These are phyloP conservation scores for Rhizopogon roseolus DNA, from an alignment of 768 basidiomycete genomes.

Conservation along the genomic window DNA sequence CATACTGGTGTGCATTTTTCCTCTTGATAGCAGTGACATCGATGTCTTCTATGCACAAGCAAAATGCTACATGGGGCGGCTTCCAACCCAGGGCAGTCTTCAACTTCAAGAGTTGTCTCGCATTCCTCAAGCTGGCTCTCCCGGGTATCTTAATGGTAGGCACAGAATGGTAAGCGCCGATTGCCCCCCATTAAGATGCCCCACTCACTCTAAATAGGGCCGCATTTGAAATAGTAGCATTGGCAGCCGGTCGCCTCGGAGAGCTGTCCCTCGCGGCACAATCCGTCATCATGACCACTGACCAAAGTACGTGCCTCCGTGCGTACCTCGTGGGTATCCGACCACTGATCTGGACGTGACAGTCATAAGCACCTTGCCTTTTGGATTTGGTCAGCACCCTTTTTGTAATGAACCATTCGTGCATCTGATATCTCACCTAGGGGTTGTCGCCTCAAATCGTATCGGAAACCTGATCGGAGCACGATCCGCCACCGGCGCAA, in stretches of 20 bases:
- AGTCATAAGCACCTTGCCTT: conserved; percentile 73
- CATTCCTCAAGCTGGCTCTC: conserved; percentile 63
- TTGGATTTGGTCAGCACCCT: conserved; percentile 50
- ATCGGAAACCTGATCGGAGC: conserved; percentile 72
- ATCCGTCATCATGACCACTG: conserved; percentile 76
- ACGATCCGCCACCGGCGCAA: conserved; percentile 46
- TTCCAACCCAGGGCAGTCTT: conserved; percentile 41
- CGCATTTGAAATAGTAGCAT: conserved; percentile 77
- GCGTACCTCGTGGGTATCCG: neutral
- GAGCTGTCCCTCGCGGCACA: conserved; percentile 67
- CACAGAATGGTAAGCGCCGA: conserved; percentile 61
- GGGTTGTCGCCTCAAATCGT: conserved; percentile 67
- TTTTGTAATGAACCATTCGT: neutral
- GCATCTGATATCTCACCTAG: conserved; percentile 15
- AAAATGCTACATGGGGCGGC: conserved; percentile 64
- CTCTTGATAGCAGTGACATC: conserved; percentile 46
- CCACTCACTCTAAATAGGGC: conserved; percentile 43
- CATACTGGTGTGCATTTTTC: conserved; percentile 65
- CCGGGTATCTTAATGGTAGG: conserved; percentile 78
- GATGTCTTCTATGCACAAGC: conserved; percentile 46
- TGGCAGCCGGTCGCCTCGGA: conserved; percentile 71
- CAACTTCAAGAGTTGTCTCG: conserved; percentile 43
- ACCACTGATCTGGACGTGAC: neutral
- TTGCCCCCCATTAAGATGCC: neutral
- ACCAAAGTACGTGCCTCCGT: conserved; percentile 48